These are phyloP conservation scores for Marasmius sp. DNA, from an alignment of 1,284 basidiomycete genomes.

Conservation along the genomic window DNA sequence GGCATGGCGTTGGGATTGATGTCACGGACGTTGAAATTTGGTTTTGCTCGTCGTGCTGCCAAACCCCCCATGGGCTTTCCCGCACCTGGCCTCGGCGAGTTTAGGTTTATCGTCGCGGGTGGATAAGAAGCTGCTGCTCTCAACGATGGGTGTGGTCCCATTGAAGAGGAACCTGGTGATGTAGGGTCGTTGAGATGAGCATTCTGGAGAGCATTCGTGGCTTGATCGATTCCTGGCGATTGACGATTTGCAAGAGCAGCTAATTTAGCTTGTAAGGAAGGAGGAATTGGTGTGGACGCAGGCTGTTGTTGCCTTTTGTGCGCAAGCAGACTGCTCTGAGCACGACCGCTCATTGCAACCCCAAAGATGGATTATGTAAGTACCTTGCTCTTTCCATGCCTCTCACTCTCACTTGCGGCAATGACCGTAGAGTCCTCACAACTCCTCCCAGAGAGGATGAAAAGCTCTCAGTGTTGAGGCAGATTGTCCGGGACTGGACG, in stretches of 20 bases:
- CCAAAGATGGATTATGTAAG: slow-evolving; percentile 3
- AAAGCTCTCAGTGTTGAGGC: slow-evolving; percentile 36
- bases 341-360: background rate
- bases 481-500: slow-evolving; percentile 61
- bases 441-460: slow-evolving; percentile 5
- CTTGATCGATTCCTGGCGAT: slow-evolving; percentile 6
- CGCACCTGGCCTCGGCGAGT: slow-evolving; percentile 27
- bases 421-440: slow-evolving; percentile 42
- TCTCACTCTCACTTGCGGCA: slow-evolving; percentile 65
- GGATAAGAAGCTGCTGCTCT: slow-evolving; percentile 30
- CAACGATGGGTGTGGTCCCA: slow-evolving; percentile 22
- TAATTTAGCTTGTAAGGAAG: slow-evolving; percentile 91
- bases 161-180: slow-evolving; percentile 20
- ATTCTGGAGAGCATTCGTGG: slow-evolving; percentile 5
- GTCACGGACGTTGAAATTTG: slow-evolving; percentile 63
- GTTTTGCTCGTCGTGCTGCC: slow-evolving; percentile 54
- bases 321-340: slow-evolving; percentile 24
- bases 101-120: slow-evolving; percentile 17
- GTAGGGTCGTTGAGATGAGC: slow-evolving; percentile 12
- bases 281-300: slow-evolving; percentile 75
- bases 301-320: slow-evolving; percentile 39
- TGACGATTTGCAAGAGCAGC: slow-evolving; percentile 61
- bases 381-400: slow-evolving; percentile 31
- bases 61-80: slow-evolving; percentile 31
- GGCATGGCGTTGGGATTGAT: slow-evolving; percentile 45